Evolutionary conservation across 1,284 basidiomycete genomes (phyloP).

Genomic region (Pulchroboletus neoregius): DNA sequence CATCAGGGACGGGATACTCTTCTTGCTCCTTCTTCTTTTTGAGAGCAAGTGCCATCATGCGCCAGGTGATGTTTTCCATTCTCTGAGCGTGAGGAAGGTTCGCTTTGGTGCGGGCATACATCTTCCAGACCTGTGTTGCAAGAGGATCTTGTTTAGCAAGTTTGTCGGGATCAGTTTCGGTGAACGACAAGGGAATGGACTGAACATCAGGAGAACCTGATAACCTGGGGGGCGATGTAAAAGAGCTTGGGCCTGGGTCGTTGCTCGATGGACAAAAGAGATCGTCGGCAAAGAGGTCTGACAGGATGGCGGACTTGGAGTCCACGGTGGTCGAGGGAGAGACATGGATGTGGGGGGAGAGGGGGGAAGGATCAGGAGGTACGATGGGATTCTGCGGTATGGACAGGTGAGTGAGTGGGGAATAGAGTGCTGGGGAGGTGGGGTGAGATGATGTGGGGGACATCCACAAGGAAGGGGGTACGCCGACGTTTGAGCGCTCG

Average conservation of each 20-base stretch:
- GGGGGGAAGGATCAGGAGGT: slow-evolving; percentile 35
- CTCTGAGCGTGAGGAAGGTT: slow-evolving; percentile 86
- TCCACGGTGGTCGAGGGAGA: slow-evolving; percentile 45
- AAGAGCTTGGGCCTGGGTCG: slow-evolving; percentile 46
- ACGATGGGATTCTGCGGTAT: slow-evolving; percentile 36
- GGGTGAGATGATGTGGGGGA: slow-evolving; percentile 55
- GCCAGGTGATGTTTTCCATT: slow-evolving; percentile 98
- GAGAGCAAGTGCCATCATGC: slow-evolving; percentile 94
- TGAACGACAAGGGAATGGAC: slow-evolving; percentile 33
- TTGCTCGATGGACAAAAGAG: slow-evolving; percentile 46
- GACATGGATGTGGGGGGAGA: slow-evolving; percentile 31
- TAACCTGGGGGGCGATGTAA: slow-evolving; percentile 59
- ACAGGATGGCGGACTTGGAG: slow-evolving; percentile 57
- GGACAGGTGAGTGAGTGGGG: slow-evolving; percentile 31
- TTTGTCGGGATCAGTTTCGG: slow-evolving; percentile 56
- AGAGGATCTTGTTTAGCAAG: slow-evolving; percentile 82
- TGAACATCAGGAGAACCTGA: slow-evolving; percentile 68
- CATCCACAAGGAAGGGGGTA: slow-evolving; percentile 80
- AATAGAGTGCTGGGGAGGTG: slow-evolving; percentile 36
- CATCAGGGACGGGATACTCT: slow-evolving; percentile 30
- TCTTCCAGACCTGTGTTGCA: slow-evolving; percentile 95
- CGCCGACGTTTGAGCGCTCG: slow-evolving; percentile 51
- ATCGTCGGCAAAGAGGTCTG: slow-evolving; percentile 69
- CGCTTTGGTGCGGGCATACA: slow-evolving; percentile 89
- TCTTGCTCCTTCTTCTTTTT: slow-evolving; percentile 83